Evolutionary conservation across 2,329 filamentous ascomycete genomes (phyloP), one percentile per base, ranked within the genome.

Genomic region (Xylariaceae sp.): DNA sequence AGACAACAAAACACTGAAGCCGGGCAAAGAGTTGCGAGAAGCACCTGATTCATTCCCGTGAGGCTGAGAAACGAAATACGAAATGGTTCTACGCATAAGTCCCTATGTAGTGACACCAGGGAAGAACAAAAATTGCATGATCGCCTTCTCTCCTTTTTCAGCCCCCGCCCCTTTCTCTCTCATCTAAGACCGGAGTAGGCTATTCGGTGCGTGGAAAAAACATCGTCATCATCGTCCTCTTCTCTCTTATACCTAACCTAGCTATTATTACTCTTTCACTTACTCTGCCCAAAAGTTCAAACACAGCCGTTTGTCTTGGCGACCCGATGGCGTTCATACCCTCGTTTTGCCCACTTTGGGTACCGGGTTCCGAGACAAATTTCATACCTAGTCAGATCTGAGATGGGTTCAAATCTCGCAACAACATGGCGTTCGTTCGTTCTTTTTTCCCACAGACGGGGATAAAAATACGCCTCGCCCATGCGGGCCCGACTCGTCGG

Each of bases 11-110:
- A 41, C 37, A 10, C 37, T 53, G 53, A 59, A 61, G 49, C 61
- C 61, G 61, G 59, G 56, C 53, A 53, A 15, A 30, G 41, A 59
- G 51, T 58, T 50, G 53, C 59, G 59, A 55, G 41, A 35, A 30
- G 23, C 23, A 30, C 11, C 13, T 41, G 37, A 41, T 10, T 41
- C 55, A 18, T 35, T 53, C 54, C 51, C 57, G 34, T 50, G 53
- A 55, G 30, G 34, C 35, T 47, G 23, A 30, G 23, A 30, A 30
- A 30, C 23, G 23, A 50, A 47, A 59, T 45, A 47, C 35, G 15
- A 53, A 55, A 39, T 45, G 34, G 35, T n/a, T 23, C 34, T 34
- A 10, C 35, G 30, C 18, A 18, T 11, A 8, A 13, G 15, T 49
- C 5, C 51, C 57, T 56, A 63, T 60, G 35, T 56, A 39, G 50